phyloP scores from a whole-genome alignment of 1,284 basidiomycete genomes.

The Garcileccinum viscosum region DNA sequence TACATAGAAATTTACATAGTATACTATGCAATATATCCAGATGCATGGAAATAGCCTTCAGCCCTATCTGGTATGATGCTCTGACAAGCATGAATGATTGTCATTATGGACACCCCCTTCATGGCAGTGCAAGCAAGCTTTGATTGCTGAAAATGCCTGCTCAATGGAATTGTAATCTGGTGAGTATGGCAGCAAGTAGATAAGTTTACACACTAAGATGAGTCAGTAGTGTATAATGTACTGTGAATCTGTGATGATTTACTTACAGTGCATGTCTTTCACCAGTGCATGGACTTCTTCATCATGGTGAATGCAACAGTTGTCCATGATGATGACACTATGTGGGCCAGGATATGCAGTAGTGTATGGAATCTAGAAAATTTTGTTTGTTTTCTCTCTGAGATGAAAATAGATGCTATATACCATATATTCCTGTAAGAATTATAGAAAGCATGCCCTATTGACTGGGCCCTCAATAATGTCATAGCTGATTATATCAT shows the following conservation, averaged over 20 bases:
- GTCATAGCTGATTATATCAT: background rate
- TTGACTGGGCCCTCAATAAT: background rate
- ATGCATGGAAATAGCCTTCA: background rate
- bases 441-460: background rate
- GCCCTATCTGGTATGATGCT: slow-evolving; percentile 11
- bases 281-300: no score
- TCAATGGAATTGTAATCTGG: background rate
- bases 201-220: background rate
- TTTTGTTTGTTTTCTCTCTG: no score
- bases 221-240: background rate
- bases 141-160: background rate
- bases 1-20: background rate
- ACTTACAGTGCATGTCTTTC: no score
- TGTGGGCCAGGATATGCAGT: no score
- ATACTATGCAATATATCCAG: slow-evolving; percentile 1
- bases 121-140: background rate
- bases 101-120: background rate
- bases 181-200: background rate
- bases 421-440: background rate
- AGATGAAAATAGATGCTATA: background rate
- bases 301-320: no score
- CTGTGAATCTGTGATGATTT: no score
- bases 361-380: no score
- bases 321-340: no score
- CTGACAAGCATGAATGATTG: background rate